A percentile compares a stretch with the other conserved stretches of the same genome.
Evolutionary conservation across 345 rosid species (phyloP).

Genomic region (Gossypium mustelinum): DNA sequence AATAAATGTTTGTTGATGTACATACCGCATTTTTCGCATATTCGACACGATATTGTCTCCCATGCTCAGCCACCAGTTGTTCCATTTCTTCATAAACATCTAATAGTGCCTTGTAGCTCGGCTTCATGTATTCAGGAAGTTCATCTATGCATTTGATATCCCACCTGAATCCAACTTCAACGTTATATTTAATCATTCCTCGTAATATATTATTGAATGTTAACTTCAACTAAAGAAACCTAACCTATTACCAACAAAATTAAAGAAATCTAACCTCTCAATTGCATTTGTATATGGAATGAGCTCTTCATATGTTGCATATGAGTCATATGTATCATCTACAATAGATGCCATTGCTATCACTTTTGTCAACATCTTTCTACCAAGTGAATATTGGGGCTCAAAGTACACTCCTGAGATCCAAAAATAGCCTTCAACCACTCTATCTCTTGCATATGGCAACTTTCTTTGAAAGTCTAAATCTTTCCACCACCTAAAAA

Average conservation of each 20-base stretch:
- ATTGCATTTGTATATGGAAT: slow-evolving; percentile 22
- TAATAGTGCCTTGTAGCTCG: slow-evolving; percentile 25
- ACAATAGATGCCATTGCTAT: slow-evolving; percentile 14
- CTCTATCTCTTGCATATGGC: slow-evolving; percentile 18
- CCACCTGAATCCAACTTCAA: slow-evolving; percentile 23
- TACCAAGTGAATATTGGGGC: slow-evolving; percentile 17
- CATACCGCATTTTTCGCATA: slow-evolving; percentile 33
- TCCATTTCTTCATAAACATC: slow-evolving; percentile 31
- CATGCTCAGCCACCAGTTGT: slow-evolving; percentile 15
- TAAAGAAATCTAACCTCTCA: slow-evolving; percentile 17
- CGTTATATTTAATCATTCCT: neutral
- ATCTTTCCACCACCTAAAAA: slow-evolving; percentile 31
- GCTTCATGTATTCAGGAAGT: slow-evolving; percentile 34
- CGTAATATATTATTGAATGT: neutral
- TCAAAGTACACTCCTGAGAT: slow-evolving; percentile 6
- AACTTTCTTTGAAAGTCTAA: slow-evolving; percentile 23
- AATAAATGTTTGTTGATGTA: neutral
- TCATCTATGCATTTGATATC: slow-evolving; percentile 10
- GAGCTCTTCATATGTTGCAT: slow-evolving; percentile 33
- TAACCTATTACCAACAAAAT: no score
- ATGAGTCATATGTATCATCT: slow-evolving; percentile 26
- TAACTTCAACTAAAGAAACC: neutral
- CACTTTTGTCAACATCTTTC: slow-evolving; percentile 21
- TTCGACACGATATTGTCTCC: slow-evolving; percentile 17
- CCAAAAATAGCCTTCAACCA: slow-evolving; percentile 16